These are phyloP conservation scores for Brettanomyces sp. DNA, from an alignment of 805 yeast species.

Conservation along the genomic window DNA sequence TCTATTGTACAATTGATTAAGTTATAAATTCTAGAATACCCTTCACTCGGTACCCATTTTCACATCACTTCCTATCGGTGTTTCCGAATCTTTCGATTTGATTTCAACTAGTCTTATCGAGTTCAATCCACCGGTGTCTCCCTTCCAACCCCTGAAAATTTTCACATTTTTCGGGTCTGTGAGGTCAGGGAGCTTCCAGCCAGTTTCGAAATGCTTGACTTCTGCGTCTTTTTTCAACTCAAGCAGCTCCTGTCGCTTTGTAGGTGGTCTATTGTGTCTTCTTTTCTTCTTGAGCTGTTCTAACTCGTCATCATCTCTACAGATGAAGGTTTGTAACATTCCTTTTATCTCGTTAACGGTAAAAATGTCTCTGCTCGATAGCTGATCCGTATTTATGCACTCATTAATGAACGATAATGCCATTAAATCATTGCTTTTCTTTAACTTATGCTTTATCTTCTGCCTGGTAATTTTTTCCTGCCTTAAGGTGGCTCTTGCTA, in stretches of 20 bases:
- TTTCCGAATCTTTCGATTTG: background rate
- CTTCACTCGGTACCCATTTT: too few species aligned
- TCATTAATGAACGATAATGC: constrained; percentile 55
- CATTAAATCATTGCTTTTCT: constrained; percentile 50
- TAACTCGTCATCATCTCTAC: constrained; percentile 70
- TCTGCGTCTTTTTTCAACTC: constrained; percentile 59
- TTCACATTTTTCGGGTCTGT: constrained; percentile 50
- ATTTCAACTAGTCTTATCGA: constrained; percentile 42
- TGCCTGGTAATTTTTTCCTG: constrained; percentile 58
- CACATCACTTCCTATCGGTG: too few species aligned
- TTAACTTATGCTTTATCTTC: constrained; percentile 48
- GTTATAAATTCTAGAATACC: too few species aligned
- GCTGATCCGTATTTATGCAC: constrained; percentile 33
- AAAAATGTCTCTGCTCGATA: constrained; percentile 32
- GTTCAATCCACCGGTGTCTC: constrained; percentile 69
- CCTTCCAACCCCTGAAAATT: constrained; percentile 66
- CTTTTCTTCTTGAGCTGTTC: constrained; percentile 49
- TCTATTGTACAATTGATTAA: too few species aligned
- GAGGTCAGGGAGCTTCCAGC: constrained; percentile 66
- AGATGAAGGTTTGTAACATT: constrained; percentile 52
- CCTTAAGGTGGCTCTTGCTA: constrained; percentile 80
- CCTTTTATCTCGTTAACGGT: constrained; percentile 48
- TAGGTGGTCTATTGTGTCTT: constrained; percentile 82
- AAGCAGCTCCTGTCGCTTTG: constrained; percentile 57
- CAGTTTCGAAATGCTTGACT: constrained; percentile 51